Conservation (phyloP, 1,284 basidiomycete genomes). For the Leccinum fuscescens region DNA sequence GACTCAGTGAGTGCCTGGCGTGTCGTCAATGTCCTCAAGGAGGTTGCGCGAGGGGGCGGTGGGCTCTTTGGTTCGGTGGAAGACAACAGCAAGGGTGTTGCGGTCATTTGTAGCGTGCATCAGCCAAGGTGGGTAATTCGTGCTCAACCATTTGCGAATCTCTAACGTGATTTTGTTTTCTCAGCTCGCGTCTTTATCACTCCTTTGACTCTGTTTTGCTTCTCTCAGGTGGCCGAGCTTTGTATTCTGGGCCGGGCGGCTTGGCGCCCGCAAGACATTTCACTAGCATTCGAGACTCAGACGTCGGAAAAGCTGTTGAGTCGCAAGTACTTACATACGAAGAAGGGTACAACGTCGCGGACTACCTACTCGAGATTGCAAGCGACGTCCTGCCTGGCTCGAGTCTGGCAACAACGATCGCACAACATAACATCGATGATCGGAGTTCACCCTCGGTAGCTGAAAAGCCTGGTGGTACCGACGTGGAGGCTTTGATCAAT, state of each 20-base stretch:
- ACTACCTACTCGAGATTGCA: conserved; percentile 85
- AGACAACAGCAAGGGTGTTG: conserved; percentile 32
- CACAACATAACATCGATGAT: conserved; percentile 17
- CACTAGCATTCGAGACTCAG: conserved; percentile 38
- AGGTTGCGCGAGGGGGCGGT: conserved; percentile 63
- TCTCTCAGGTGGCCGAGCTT: conserved; percentile 72
- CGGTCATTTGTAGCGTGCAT: conserved; percentile 85
- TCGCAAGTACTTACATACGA: conserved; percentile 44
- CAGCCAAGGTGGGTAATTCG: conserved; percentile 63
- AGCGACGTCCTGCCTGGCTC: conserved; percentile 55
- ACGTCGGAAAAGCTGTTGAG: conserved; percentile 34
- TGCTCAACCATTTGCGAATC: neutral
- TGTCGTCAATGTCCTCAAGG: conserved; percentile 72
- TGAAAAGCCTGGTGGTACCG: conserved; percentile 17
- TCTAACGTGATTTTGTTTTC: neutral
- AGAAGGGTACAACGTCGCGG: conserved; percentile 84
- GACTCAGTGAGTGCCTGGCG: conserved; percentile 86
- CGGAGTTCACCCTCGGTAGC: conserved; percentile 8
- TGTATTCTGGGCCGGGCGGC: conserved; percentile 78
- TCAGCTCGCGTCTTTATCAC: conserved; percentile 79
- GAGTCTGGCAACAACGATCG: conserved; percentile 28
- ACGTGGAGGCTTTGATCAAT: conserved; percentile 24
- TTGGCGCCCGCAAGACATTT: conserved; percentile 68
- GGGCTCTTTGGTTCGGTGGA: conserved; percentile 22
- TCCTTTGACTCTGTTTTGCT: conserved; percentile 80